A percentile compares a stretch with the other conserved stretches of the same genome.
These are phyloP conservation scores for Candida boidinii DNA, from an alignment of 805 yeast genomes.

Conservation along the genomic window DNA sequence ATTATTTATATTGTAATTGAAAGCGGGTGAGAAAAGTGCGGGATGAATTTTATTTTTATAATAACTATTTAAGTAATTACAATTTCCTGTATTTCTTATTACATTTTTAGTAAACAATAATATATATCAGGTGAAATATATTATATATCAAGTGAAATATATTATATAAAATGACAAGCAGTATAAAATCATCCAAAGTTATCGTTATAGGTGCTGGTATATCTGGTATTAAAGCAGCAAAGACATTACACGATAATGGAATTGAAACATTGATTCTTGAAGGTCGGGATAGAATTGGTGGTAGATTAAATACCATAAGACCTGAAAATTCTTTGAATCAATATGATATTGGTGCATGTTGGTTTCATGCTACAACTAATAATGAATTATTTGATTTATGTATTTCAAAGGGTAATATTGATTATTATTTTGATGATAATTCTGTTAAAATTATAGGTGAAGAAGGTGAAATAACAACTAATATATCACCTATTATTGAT, in stretches of 20 bases:
- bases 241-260: constrained; percentile 23
- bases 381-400: constrained; percentile 30
- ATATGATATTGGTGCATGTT: constrained; percentile 45
- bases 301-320: constrained; percentile 28
- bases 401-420: constrained; percentile 14
- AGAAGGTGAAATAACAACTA: constrained; percentile 17
- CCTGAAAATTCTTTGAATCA: constrained; percentile 12
- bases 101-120: no score
- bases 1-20: no score
- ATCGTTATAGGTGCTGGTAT: constrained; percentile 45
- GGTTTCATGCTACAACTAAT: constrained; percentile 43
- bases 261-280: constrained; percentile 33
- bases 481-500: constrained; percentile 25
- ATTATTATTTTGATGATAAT: constrained; percentile 23
- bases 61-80: no score
- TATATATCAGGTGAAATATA: no score
- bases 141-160: no score
- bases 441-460: constrained; percentile 22
- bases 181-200: no score
- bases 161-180: no score
- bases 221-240: constrained; percentile 42
- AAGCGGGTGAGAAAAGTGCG: no score
- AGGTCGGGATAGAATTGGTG: constrained; percentile 39
- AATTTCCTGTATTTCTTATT: no score
- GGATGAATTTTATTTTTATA: no score